Base-by-base conservation (phyloP, 371 early-diverging fungal species). In the Blastocladiella emersonii region DNA sequence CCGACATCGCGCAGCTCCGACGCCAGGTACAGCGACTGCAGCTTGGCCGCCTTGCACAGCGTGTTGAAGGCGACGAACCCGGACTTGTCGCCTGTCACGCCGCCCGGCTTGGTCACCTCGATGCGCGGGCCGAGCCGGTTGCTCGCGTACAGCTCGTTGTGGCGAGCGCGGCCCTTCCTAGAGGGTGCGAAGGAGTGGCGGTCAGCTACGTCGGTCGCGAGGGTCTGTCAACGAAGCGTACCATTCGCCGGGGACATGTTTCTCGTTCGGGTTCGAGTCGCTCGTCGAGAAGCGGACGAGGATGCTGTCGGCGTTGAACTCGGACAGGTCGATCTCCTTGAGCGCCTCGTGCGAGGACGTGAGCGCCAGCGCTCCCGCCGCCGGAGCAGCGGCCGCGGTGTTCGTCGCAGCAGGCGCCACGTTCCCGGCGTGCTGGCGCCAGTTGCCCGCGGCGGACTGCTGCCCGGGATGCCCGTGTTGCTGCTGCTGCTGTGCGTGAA, bases 31-130 rank as follows among this genome's bases (percentile, higher is more conserved):
- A 62, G 17, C 1, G 62, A 45, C 19, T 62, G 62, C 62, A 62
- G 6, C 23, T 62, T 62, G 39, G 48, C 53, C 13, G 62, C 62
- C 23, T 62, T 62, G 34, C 62, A 62, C 12, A 62, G 62, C n/a
- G 62, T 62, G 60, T 62, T 62, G 30, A 62, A 49, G 4, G 62
- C 37, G 7, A 62, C 62, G n/a, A 51, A 45, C 7, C 62, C 62
- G 12, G 59, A 57, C 53, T 62, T 62, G 41, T 62, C 62, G 27
- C 37, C 35, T 3, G 62, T n/a, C n/a, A 51, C 30, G 25, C 48
- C 62, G 43, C 62, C 62, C 0, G 37, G 41, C 13, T 25, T 56
- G 0, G 41, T 36, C 25, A 62, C 36, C 1, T 57, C 60, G 35
- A 35, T 45, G 15, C 35, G 48, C 1, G 62, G 41, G 2, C 23